phyloP scores from a whole-genome alignment of 1,139 yeast genomes.

The Kurtzmaniella natalensis region DNA sequence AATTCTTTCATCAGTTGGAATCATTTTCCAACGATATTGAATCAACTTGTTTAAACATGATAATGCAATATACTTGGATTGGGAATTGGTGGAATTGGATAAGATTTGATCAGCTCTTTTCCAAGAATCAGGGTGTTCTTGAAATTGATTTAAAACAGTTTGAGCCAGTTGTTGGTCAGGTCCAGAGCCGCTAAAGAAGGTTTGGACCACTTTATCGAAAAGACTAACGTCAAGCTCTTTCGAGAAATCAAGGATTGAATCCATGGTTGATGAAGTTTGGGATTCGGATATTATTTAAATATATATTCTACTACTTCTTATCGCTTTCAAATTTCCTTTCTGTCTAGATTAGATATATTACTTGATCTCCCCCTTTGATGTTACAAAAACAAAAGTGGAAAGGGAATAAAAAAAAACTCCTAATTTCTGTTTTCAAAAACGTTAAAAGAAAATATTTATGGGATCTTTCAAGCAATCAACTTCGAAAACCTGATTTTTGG shows the following conservation, averaged over 20 bases:
- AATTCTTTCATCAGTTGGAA: constrained; percentile 78
- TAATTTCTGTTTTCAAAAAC: too few relatives aligned
- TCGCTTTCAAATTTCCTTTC: too few relatives aligned
- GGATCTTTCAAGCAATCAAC: too few relatives aligned
- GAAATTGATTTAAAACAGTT: constrained; percentile 76
- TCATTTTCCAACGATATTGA: constrained; percentile 88
- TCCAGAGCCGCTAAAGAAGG: constrained; percentile 85
- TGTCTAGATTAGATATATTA: too few relatives aligned
- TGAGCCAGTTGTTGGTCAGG: constrained; percentile 82
- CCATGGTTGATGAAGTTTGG: too few relatives aligned
- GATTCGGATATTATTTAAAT: too few relatives aligned
- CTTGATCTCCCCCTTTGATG: too few relatives aligned
- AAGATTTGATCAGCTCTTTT: constrained; percentile 86
- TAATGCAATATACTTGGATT: constrained; percentile 87
- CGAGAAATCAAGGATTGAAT: constrained; percentile 80
- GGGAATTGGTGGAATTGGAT: constrained; percentile 73
- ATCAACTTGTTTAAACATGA: constrained; percentile 87
- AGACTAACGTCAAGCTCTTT: constrained; percentile 74
- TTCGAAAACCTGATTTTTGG: too few relatives aligned
- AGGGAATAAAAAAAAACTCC: too few relatives aligned
- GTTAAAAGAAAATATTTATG: too few relatives aligned
- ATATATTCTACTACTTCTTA: too few relatives aligned
- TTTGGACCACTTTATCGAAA: constrained; percentile 79
- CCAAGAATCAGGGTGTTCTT: constrained; percentile 96
- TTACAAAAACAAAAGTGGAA: too few relatives aligned